Percentiles rank a stretch among this genome's conserved stretches.
Evolutionary conservation across 306 rosid species (phyloP).

Genomic region (Senna siamea): DNA sequence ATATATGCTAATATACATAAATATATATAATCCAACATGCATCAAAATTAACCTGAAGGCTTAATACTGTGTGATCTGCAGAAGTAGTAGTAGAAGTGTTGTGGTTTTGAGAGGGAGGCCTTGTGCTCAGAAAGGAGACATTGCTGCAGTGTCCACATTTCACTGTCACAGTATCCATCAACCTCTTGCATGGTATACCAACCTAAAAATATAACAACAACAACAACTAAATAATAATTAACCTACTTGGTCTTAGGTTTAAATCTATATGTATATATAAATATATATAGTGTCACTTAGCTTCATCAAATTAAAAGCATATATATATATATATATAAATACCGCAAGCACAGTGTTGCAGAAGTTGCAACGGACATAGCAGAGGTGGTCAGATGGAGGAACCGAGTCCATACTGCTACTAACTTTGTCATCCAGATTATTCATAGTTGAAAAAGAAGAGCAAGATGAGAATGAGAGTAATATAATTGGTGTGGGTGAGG

Average conservation of each 20-base stretch:
- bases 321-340: neutral
- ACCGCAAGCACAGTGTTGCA: slow-evolving; percentile 96
- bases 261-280: no score
- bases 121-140: slow-evolving; percentile 85
- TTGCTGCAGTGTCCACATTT: slow-evolving; percentile 96
- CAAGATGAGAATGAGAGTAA: no score
- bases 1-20: no score
- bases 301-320: no score
- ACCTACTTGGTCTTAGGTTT: no score
- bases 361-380: slow-evolving; percentile 95
- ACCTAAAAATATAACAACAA: slow-evolving; percentile 50
- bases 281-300: no score
- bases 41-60: slow-evolving; percentile 64
- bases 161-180: slow-evolving; percentile 88
- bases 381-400: slow-evolving; percentile 82
- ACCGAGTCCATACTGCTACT: slow-evolving; percentile 63
- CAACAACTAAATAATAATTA: neutral
- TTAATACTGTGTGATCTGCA: slow-evolving; percentile 53
- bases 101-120: slow-evolving; percentile 62
- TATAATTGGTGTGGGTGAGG: no score
- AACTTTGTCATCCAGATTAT: slow-evolving; percentile 61
- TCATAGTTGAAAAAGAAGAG: slow-evolving; percentile 35
- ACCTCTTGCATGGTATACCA: slow-evolving; percentile 89
- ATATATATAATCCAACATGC: no score
- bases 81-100: slow-evolving; percentile 20